These are phyloP conservation scores for Hydnum rufescens DNA, from an alignment of 768 basidiomycete species.

Conservation along the genomic window DNA sequence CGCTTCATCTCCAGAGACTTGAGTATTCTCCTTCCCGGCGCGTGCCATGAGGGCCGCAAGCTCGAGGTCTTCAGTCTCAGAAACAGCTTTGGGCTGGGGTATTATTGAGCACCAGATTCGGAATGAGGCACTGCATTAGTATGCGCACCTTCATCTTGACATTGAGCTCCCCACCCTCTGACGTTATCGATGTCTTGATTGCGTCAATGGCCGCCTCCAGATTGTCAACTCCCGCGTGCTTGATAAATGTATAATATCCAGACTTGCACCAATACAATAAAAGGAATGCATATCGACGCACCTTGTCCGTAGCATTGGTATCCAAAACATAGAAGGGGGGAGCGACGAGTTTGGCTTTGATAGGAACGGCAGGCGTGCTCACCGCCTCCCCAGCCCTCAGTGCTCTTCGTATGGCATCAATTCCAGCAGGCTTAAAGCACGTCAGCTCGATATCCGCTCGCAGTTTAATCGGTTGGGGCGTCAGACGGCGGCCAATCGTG, in stretches of 20 bases:
- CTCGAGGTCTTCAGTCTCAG: conserved; percentile 94
- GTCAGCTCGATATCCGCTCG: conserved; percentile 96
- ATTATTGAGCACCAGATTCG: neutral
- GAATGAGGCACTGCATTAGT: neutral
- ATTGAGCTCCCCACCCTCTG: conserved; percentile 64
- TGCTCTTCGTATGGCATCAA: conserved; percentile 90
- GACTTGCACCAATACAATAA: neutral
- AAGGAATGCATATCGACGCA: conserved; percentile 14
- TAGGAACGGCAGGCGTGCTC: conserved; percentile 77
- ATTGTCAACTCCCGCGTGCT: conserved; percentile 79
- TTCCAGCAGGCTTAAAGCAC: conserved; percentile 87
- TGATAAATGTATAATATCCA: neutral
- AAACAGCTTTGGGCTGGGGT: conserved; percentile 82
- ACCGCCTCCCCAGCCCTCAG: conserved; percentile 69
- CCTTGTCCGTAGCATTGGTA: conserved; percentile 94
- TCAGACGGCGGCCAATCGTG: conserved; percentile 86
- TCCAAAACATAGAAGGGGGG: conserved; percentile 91
- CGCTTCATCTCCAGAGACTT: conserved; percentile 88
- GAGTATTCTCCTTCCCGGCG: conserved; percentile 82
- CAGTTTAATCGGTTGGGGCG: conserved; percentile 96
- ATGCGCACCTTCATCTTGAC: conserved; percentile 85
- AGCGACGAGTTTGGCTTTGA: conserved; percentile 92
- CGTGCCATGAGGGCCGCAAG: conserved; percentile 94
- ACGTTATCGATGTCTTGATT: conserved; percentile 69
- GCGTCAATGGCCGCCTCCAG: conserved; percentile 85